Conservation (phyloP, 2,329 filamentous ascomycete species). For the Diaporthe sp. region DNA sequence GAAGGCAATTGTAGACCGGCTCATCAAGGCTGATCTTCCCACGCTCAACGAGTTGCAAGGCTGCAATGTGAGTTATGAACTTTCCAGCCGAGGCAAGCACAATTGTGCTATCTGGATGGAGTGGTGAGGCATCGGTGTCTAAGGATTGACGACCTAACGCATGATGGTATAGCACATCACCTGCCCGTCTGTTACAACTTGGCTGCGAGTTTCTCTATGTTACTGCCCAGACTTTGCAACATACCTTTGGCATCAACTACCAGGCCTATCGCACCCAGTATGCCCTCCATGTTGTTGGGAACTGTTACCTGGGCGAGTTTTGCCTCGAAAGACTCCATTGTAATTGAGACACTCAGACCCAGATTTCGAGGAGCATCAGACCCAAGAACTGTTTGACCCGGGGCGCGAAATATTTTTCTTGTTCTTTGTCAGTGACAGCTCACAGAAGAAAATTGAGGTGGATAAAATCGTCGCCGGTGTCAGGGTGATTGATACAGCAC, state of each 20-base stretch:
- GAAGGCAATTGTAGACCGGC: background rate
- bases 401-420: fast-evolving
- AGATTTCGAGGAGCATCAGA: background rate
- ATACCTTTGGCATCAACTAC: background rate
- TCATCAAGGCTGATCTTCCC: background rate
- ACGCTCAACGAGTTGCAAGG: background rate
- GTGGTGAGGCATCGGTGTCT: background rate
- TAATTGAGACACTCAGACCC: background rate
- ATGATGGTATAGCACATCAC: background rate
- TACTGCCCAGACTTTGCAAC: background rate
- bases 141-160: background rate
- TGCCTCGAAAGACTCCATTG: background rate
- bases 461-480: no score
- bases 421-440: background rate
- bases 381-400: background rate
- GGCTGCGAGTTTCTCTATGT: background rate
- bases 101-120: background rate
- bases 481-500: background rate
- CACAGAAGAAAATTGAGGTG: no score
- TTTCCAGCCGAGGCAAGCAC: background rate
- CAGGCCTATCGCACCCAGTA: background rate
- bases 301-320: background rate
- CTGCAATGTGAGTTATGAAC: background rate
- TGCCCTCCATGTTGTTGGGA: background rate
- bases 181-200: background rate